Evolutionary conservation across 768 basidiomycete genomes (phyloP).

Genomic region (Plicaturopsis crispa): DNA sequence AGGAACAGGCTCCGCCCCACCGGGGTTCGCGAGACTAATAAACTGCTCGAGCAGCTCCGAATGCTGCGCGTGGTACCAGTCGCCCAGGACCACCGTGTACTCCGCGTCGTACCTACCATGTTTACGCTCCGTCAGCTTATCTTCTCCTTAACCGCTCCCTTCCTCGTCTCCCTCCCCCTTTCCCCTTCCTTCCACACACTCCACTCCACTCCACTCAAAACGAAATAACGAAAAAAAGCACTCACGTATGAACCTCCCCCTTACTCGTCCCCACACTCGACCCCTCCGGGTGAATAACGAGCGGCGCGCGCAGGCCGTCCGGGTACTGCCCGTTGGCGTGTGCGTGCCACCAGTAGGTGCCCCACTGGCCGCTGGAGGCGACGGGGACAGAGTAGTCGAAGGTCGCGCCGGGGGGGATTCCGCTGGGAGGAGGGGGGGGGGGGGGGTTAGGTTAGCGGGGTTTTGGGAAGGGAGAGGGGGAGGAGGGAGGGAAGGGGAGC

Average conservation of each 20-base stretch:
- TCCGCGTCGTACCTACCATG: constrained; percentile 89
- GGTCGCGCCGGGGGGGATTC: constrained; percentile 65
- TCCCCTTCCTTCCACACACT: too few species aligned
- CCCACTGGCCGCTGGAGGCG: constrained; percentile 61
- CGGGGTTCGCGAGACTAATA: constrained; percentile 67
- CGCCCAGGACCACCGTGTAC: constrained; percentile 76
- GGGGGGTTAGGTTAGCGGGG: not conserved
- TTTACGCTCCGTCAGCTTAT: constrained; percentile 49
- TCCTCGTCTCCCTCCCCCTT: too few species aligned
- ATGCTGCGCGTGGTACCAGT: constrained; percentile 91
- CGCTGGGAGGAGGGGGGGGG: constrained; percentile 32
- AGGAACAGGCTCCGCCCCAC: constrained; percentile 86
- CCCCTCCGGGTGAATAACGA: constrained; percentile 79
- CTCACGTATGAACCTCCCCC: too few species aligned
- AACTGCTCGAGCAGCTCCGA: constrained; percentile 53
- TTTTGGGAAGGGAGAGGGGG: not conserved
- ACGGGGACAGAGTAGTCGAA: constrained; percentile 74
- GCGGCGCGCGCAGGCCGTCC: constrained; percentile 85
- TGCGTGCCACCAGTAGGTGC: constrained; percentile 78
- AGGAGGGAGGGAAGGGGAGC: not conserved
- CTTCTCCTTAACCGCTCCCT: too few species aligned
- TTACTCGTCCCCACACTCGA: too few species aligned
- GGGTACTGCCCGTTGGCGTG: constrained; percentile 84
- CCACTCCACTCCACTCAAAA: too few species aligned
- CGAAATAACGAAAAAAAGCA: too few species aligned